Evolutionary conservation across 148 eudicot species (phyloP).

Genomic region (Beta vulgaris): DNA sequence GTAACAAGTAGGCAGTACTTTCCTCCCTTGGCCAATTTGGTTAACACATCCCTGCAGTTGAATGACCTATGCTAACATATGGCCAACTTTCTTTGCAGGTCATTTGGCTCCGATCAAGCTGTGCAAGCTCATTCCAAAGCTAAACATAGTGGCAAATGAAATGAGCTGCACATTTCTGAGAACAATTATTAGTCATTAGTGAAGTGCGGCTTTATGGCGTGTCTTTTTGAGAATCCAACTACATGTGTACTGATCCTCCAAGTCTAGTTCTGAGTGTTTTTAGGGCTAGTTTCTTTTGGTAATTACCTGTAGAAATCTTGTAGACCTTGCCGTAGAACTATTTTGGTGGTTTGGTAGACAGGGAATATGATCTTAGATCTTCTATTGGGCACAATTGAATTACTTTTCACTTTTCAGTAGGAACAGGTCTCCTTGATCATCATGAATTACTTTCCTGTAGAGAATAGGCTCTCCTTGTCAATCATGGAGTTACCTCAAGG

Average conservation of each 20-base stretch:
- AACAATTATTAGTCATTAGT: background rate
- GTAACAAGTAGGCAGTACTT: conserved; percentile 38
- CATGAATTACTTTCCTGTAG: too few species aligned
- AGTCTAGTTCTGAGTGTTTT: background rate
- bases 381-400: background rate
- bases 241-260: background rate
- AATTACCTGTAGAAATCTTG: background rate
- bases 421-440: background rate
- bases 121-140: conserved; percentile 69
- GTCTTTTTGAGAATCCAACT: background rate
- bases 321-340: conserved; percentile 2
- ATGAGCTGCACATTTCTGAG: background rate
- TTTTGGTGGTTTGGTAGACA: background rate
- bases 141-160: conserved; percentile 48
- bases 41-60: background rate
- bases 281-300: background rate
- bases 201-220: background rate
- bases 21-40: background rate
- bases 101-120: conserved; percentile 60
- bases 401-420: background rate
- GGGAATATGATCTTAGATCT: background rate
- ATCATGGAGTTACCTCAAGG: background rate
- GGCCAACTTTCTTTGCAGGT: conserved; percentile 34
- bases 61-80: background rate
- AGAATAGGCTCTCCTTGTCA: too few species aligned